These are phyloP conservation scores for Penicillium lagena DNA, from an alignment of 495 filamentous ascomycete genomes.

Conservation along the genomic window DNA sequence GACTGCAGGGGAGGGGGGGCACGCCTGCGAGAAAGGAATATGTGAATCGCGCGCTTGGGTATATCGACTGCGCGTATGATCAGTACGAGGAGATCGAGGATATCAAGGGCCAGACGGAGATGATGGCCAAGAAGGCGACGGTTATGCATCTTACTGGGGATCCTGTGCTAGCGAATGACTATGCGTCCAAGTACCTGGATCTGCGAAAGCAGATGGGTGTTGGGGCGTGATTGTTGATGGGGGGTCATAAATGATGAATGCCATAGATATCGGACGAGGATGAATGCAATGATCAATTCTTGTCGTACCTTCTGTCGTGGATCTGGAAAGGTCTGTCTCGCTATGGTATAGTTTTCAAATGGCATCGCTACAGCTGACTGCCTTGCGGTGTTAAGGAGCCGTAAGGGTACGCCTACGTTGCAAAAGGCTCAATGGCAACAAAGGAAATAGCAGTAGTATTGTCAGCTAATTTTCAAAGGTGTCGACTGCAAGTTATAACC, in stretches of 20 bases:
- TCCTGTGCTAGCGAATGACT: conserved; percentile 63
- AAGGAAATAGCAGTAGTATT: conserved; percentile 1
- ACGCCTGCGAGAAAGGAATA: conserved; percentile 44
- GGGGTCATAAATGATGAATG: too few species aligned
- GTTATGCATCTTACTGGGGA: conserved; percentile 73
- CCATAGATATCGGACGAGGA: too few species aligned
- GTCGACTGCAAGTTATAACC: too few species aligned
- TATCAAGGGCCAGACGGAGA: conserved; percentile 66
- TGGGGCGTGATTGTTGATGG: conserved; percentile 4
- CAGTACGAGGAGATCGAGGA: conserved; percentile 72
- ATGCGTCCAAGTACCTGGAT: conserved; percentile 62
- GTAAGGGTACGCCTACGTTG: too few species aligned
- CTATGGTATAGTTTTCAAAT: too few species aligned
- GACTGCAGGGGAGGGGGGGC: conserved; percentile 12
- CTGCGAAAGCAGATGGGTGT: conserved; percentile 35
- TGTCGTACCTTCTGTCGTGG: too few species aligned
- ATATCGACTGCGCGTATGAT: conserved; percentile 60
- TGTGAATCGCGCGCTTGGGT: conserved; percentile 57
- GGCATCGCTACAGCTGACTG: too few species aligned
- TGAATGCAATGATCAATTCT: too few species aligned
- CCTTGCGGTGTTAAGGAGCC: too few species aligned
- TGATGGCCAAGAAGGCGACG: conserved; percentile 81
- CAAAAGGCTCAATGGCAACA: not conserved
- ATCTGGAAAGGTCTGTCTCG: too few species aligned
- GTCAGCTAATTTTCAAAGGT: conserved; percentile 8